phyloP scores from a whole-genome alignment of 2,329 filamentous ascomycete species.

The Aureobasidium sp. region DNA sequence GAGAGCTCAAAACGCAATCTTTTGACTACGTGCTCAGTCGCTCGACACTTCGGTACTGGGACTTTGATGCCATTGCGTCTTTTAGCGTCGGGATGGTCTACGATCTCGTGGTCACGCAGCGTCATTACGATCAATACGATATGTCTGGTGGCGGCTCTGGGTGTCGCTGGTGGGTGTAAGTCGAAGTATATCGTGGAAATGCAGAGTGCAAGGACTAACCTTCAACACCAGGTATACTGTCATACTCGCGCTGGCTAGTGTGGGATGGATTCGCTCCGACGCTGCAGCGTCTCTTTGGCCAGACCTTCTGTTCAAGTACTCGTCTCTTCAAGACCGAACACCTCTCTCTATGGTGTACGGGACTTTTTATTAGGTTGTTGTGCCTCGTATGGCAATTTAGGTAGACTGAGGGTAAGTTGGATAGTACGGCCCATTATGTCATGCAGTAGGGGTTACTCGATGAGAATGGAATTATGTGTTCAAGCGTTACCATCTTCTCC shows the following conservation, averaged over 20 bases:
- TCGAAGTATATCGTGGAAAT: background rate
- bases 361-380: background rate
- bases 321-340: background rate
- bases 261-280: background rate
- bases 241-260: background rate
- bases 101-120: background rate
- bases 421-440: background rate
- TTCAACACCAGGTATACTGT: background rate
- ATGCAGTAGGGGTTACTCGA: background rate
- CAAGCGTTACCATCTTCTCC: too few species aligned
- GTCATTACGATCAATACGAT: background rate
- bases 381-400: too few species aligned
- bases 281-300: background rate
- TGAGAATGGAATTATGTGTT: too few species aligned
- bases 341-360: background rate
- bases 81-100: background rate
- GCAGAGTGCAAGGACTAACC: background rate
- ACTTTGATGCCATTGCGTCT: background rate
- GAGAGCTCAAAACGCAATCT: background rate
- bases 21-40: background rate
- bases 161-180: background rate
- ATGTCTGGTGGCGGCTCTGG: background rate
- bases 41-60: background rate
- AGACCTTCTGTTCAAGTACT: background rate
- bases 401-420: too few species aligned